phyloP scores from a whole-genome alignment of 805 yeast genomes.

The Schizosaccharomyces octosporus region DNA sequence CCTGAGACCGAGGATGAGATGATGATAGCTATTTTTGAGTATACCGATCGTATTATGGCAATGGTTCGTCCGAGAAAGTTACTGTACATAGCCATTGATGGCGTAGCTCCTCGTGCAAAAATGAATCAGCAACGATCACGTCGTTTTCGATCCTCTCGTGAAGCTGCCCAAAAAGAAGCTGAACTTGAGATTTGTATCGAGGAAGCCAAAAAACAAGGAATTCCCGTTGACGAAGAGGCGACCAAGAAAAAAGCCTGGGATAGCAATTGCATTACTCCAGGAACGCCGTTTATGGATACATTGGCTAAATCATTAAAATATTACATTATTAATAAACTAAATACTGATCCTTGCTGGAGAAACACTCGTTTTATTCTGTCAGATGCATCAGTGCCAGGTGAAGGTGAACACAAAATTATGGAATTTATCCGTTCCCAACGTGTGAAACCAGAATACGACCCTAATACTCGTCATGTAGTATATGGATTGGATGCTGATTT shows the following conservation, averaged over 20 bases:
- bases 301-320: conserved; percentile 61
- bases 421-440: conserved; percentile 79
- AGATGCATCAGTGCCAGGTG: conserved; percentile 96
- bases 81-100: conserved; percentile 88
- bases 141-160: conserved; percentile 76
- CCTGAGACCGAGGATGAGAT: conserved; percentile 93
- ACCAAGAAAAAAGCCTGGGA: conserved; percentile 71
- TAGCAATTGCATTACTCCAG: conserved; percentile 91
- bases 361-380: conserved; percentile 62
- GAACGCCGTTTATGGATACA: conserved; percentile 91
- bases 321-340: conserved; percentile 77
- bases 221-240: conserved; percentile 48
- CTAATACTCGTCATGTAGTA: conserved; percentile 85
- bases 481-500: conserved; percentile 96
- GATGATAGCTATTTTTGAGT: conserved; percentile 78
- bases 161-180: conserved; percentile 56
- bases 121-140: conserved; percentile 94
- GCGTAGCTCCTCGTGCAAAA: conserved; percentile 95
- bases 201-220: conserved; percentile 42
- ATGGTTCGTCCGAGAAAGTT: conserved; percentile 92
- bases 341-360: conserved; percentile 84
- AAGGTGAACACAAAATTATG: conserved; percentile 97
- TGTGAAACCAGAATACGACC: conserved; percentile 62
- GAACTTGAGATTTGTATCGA: conserved; percentile 36
- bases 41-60: conserved; percentile 71